Percentiles rank a stretch among this genome's conserved stretches.
phyloP scores from a whole-genome alignment of 2,329 filamentous ascomycete genomes.

The Colletotrichum filicis region DNA sequence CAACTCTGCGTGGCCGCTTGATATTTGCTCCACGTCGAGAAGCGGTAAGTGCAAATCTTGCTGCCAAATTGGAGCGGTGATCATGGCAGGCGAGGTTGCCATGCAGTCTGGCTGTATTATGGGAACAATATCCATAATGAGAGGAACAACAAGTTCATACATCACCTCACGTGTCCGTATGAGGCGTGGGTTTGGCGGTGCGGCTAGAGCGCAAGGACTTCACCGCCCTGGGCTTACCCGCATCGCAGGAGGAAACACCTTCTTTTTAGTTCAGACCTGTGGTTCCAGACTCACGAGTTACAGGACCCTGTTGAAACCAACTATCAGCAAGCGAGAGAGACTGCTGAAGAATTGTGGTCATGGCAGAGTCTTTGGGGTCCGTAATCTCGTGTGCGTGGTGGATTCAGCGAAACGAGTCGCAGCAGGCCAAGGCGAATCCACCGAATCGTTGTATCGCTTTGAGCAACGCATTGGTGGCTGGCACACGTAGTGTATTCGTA shows the following conservation, averaged over 20 bases:
- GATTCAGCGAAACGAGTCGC: not conserved
- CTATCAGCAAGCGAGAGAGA: conserved; percentile 10
- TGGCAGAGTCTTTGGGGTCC: not conserved
- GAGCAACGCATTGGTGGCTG: conserved; percentile 1
- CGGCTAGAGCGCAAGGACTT: conserved; percentile 2
- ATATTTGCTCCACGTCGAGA: conserved; percentile 8
- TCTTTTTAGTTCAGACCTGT: not conserved
- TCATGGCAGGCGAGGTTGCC: conserved; percentile 6
- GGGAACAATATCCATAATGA: not conserved
- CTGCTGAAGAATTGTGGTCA: conserved; percentile 24
- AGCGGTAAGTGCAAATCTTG: not conserved
- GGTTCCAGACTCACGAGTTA: not conserved
- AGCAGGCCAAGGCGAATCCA: conserved; percentile 10
- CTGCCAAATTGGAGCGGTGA: conserved; percentile 5
- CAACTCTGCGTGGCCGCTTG: not conserved
- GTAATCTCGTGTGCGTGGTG: conserved; percentile 7
- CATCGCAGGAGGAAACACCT: not conserved
- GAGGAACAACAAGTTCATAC: not conserved
- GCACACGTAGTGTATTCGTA: not conserved
- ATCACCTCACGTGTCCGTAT: not conserved
- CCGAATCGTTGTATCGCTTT: conserved; percentile 1
- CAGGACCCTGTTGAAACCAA: conserved; percentile 14
- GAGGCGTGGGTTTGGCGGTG: not conserved
- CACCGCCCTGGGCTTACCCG: conserved; percentile 4
- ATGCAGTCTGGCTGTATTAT: conserved; percentile 11